These are phyloP conservation scores for Podospora sp. DNA, from an alignment of 495 filamentous ascomycete genomes.

Conservation along the genomic window DNA sequence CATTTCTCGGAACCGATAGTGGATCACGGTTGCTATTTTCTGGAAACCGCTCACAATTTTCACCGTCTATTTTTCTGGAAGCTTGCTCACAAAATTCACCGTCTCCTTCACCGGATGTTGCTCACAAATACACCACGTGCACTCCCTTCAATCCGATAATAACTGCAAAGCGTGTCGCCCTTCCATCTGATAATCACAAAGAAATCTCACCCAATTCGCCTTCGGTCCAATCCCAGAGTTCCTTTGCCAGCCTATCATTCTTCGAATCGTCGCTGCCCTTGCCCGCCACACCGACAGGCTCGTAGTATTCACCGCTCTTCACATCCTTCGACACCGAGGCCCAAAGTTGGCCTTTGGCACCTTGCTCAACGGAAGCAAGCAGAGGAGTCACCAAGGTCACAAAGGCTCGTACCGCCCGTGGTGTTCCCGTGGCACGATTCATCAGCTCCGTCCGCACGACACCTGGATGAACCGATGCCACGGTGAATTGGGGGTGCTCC, in stretches of 20 bases:
- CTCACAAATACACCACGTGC: too few species aligned
- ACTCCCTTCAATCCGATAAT: not conserved
- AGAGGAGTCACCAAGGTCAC: not conserved
- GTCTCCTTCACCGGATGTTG: too few species aligned
- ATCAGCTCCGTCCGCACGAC: slow-evolving; percentile 58
- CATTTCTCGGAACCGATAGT: not conserved
- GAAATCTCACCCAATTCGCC: slow-evolving; percentile 25
- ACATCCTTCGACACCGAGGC: slow-evolving; percentile 51
- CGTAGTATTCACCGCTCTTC: slow-evolving; percentile 42
- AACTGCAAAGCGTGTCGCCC: not conserved
- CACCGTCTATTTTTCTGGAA: too few species aligned
- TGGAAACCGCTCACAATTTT: not conserved
- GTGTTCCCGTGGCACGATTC: not conserved
- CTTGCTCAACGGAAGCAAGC: slow-evolving; percentile 37
- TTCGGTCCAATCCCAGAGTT: slow-evolving; percentile 68
- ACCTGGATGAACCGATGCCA: slow-evolving; percentile 66
- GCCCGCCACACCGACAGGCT: slow-evolving; percentile 33
- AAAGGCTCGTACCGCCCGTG: not conserved
- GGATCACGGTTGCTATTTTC: not conserved
- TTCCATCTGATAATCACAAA: not conserved
- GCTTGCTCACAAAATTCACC: too few species aligned
- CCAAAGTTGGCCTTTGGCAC: slow-evolving; percentile 65
- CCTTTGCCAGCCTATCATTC: slow-evolving; percentile 52
- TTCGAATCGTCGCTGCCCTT: slow-evolving; percentile 36
- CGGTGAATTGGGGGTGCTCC: slow-evolving; percentile 57